phyloP scores from a whole-genome alignment of 2,329 filamentous ascomycete species.

The Penicillium janthinellum region DNA sequence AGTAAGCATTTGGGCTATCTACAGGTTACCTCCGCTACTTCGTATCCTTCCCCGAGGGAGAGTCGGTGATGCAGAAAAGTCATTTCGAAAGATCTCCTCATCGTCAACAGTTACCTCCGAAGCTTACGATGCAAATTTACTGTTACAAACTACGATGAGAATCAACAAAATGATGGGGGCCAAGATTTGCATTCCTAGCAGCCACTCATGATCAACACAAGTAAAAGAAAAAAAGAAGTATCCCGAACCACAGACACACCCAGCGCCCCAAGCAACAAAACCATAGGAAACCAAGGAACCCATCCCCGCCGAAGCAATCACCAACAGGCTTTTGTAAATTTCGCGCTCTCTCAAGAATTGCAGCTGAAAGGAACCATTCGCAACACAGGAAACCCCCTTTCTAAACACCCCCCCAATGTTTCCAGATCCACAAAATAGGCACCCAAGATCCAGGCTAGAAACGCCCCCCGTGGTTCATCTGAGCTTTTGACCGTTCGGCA shows the following conservation, averaged over 20 bases:
- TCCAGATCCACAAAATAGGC: not conserved
- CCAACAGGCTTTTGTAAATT: not conserved
- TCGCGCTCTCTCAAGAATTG: not conserved
- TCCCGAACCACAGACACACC: conserved; percentile 6
- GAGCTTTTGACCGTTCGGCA: not conserved
- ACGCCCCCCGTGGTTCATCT: not conserved
- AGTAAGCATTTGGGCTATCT: no score
- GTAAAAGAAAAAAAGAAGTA: not conserved
- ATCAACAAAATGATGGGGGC: not conserved
- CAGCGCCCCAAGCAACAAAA: conserved; percentile 3
- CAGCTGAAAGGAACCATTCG: conserved; percentile 1
- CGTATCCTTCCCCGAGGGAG: no score
- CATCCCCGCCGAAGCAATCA: not conserved
- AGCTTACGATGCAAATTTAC: not conserved
- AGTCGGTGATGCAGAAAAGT: no score
- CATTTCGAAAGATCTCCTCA: no score
- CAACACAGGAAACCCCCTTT: not conserved
- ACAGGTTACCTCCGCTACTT: no score
- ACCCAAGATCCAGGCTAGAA: not conserved
- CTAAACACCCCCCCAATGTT: not conserved
- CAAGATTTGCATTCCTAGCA: conserved; percentile 8
- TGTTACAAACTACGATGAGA: not conserved
- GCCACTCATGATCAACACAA: conserved; percentile 11
- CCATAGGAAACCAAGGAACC: not conserved
- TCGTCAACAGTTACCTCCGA: no score